Evolutionary conservation across 768 basidiomycete species (phyloP).

Genomic region (Xerocomellus dryophilus): DNA sequence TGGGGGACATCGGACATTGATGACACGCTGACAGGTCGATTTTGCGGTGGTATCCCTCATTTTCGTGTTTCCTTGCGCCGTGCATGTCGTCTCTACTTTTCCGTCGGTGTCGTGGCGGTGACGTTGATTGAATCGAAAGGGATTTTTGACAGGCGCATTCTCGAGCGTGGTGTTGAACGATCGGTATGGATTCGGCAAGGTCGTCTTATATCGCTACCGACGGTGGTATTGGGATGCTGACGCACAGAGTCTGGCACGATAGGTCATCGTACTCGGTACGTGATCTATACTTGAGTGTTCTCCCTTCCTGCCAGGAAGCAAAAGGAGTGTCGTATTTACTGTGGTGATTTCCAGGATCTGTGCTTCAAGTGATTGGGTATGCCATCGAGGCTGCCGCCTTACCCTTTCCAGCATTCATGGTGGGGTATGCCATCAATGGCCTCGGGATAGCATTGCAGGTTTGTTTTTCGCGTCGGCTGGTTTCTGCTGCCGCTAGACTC

Average conservation of each 20-base stretch:
- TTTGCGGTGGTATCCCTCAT: too few relatives aligned
- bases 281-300: background rate
- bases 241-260: background rate
- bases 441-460: too few relatives aligned
- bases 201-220: background rate
- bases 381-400: slow-evolving; percentile 38
- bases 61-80: too few relatives aligned
- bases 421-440: slow-evolving; percentile 39
- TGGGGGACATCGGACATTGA: too few relatives aligned
- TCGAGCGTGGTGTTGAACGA: slow-evolving; percentile 29
- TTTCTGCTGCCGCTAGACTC: too few relatives aligned
- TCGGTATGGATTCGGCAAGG: slow-evolving; percentile 36
- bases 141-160: slow-evolving; percentile 34
- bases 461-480: too few relatives aligned
- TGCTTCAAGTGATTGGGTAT: slow-evolving; percentile 33
- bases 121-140: slow-evolving; percentile 18
- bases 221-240: background rate
- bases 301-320: background rate
- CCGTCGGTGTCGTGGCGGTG: background rate
- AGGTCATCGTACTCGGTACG: slow-evolving; percentile 33
- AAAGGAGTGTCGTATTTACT: too few relatives aligned
- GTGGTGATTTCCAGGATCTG: slow-evolving; percentile 17
- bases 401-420: slow-evolving; percentile 45
- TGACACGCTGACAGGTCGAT: too few relatives aligned
- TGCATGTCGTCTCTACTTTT: slow-evolving; percentile 7